Percentiles rank a stretch among this genome's conserved stretches.
Evolutionary conservation across 805 yeast genomes (phyloP).

Genomic region (Candida piceae): DNA sequence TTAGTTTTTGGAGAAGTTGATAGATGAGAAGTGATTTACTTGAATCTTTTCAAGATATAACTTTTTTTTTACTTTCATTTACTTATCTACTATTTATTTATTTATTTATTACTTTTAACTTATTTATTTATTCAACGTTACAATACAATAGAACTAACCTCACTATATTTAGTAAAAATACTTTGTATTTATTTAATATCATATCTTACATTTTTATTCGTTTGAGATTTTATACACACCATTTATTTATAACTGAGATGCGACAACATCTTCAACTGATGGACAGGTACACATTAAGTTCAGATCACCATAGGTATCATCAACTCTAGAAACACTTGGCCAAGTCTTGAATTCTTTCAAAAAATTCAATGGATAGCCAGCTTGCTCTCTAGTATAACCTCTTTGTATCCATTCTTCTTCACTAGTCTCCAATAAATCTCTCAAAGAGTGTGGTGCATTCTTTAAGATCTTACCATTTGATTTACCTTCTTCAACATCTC

Average conservation of each 20-base stretch:
- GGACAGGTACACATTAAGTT: constrained; percentile 93
- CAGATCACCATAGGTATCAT: constrained; percentile 92
- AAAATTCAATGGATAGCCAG: constrained; percentile 85
- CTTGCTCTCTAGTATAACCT: constrained; percentile 88
- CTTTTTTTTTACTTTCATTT: no score
- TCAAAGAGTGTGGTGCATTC: constrained; percentile 88
- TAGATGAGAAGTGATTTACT: constrained; percentile 42
- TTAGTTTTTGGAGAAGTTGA: constrained; percentile 93
- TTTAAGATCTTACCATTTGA: constrained; percentile 67
- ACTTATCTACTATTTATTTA: constrained; percentile 1
- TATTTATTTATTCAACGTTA: constrained; percentile 4
- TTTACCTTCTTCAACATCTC: constrained; percentile 60
- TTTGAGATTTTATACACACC: not conserved
- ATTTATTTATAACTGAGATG: not conserved
- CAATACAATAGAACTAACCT: constrained; percentile 1
- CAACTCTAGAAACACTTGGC: constrained; percentile 92
- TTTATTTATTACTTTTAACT: constrained; percentile 2
- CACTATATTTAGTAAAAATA: no score
- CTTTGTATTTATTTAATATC: no score
- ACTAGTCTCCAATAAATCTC: constrained; percentile 60
- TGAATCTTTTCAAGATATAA: no score
- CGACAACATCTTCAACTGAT: constrained; percentile 67
- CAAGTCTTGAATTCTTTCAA: constrained; percentile 78
- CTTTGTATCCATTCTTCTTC: constrained; percentile 73
- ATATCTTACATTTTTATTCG: no score